Base-by-base conservation (phyloP, 148 eudicot genomes). In the Rhododendron mucronatum region DNA sequence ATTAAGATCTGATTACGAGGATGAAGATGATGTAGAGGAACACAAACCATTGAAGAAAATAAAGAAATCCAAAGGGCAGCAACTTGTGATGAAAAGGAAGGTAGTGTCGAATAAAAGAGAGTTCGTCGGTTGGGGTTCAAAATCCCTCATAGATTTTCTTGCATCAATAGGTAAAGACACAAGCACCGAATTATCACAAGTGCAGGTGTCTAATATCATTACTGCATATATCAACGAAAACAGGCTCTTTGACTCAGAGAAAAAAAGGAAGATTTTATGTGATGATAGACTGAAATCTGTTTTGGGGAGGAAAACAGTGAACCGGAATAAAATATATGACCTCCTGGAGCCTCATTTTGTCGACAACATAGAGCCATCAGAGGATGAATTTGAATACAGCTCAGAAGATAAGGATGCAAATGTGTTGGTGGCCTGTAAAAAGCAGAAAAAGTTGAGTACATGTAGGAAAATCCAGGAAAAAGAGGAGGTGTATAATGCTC, bases 51-150 rank as follows among this genome's bases (percentile, higher is more conserved):
- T 47, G 69, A 82, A 48, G 26, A 88, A 80, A 69, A 87, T 48
- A 44, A 89, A 90, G 88, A 87, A 61, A 74, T 87, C 86, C 37
- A 92, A 87, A 39, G 87, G 83, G 2, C 84, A 83, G 82, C 59
- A 73, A 76, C 53, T 74, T 45, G 51, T 76, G 88, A 87, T 39
- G 28, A 79, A 86, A 59, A 89, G 81, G 50, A 47, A 47, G 2
- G 50, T 47, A 7, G 50, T 47, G 12, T 47, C 11, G 50, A 47
- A 47, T 47, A 91, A 86, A 82, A 84, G 51, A 33, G 90, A 92
- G 77, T 93, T 90, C 76, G 44, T 84, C 65, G 94, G 95, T 35
- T 94, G 98, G 98, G 98, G 91, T 83, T 94, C 98, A 39, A 92
- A 53, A 84, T 84, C 91, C 77, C 90, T 96, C 55, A 90, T 93